A percentile compares a stretch with the other conserved stretches of the same genome.
Conservation (phyloP, 768 basidiomycete genomes). For the Kondoa malvinella region DNA sequence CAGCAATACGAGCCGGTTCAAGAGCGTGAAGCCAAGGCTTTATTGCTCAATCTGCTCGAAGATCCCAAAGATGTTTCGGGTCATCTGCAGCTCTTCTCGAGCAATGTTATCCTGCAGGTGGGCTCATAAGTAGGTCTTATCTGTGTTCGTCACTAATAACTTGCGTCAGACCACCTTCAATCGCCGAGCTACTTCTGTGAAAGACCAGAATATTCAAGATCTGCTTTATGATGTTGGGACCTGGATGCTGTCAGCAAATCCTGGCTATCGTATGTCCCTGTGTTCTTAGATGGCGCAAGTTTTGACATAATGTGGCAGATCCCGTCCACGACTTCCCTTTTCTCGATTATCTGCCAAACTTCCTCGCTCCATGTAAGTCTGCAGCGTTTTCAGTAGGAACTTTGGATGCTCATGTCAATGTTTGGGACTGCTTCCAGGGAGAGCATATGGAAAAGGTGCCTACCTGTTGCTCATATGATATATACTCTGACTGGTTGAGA, state of each 20-base stretch:
- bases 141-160: neutral
- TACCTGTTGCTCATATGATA: too few relatives aligned
- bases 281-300: too few relatives aligned
- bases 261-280: conserved; percentile 2
- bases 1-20: conserved; percentile 7
- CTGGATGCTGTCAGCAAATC: conserved; percentile 12
- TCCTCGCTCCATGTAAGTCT: neutral
- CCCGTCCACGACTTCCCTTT: conserved; percentile 10
- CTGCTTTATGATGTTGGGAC: conserved; percentile 12
- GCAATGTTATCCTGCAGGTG: conserved; percentile 10
- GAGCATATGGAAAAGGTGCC: too few relatives aligned
- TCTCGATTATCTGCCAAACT: neutral
- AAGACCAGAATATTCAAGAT: conserved; percentile 13
- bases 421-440: too few relatives aligned
- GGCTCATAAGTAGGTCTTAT: neutral
- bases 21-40: conserved; percentile 10
- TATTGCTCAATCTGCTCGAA: conserved; percentile 2
- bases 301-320: too few relatives aligned
- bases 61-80: conserved; percentile 5
- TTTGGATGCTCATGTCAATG: neutral
- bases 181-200: conserved; percentile 5
- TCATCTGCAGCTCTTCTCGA: conserved; percentile 8
- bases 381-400: neutral
- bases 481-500: neutral
- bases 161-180: conserved; percentile 9